Conservation (phyloP, 1,284 basidiomycete genomes). For the Ceratobasidium sp. region DNA sequence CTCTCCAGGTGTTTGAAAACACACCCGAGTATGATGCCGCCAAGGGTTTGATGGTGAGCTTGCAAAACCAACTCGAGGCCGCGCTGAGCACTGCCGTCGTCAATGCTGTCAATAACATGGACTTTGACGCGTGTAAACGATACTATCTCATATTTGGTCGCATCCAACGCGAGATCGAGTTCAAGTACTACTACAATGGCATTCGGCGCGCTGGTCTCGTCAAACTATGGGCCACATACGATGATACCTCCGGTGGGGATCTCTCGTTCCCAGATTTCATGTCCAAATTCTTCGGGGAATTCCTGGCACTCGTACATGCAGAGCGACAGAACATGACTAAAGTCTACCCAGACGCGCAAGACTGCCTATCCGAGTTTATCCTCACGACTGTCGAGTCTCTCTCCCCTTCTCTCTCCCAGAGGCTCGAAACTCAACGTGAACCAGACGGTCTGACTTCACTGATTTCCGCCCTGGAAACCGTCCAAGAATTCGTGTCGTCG, state of each 20-base stretch:
- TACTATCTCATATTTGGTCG: conserved; percentile 87
- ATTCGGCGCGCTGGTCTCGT: conserved; percentile 71
- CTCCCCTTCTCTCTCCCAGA: conserved; percentile 78
- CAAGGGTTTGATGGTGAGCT: conserved; percentile 79
- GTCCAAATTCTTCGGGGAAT: conserved; percentile 71
- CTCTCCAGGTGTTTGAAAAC: conserved; percentile 89
- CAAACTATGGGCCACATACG: conserved; percentile 66
- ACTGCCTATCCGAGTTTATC: conserved; percentile 78
- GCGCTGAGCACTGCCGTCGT: conserved; percentile 84
- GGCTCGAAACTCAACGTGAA: conserved; percentile 70
- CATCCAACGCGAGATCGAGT: conserved; percentile 89
- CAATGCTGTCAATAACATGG: conserved; percentile 76
- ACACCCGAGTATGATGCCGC: conserved; percentile 86
- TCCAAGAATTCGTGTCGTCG: conserved; percentile 78
- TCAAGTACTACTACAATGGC: conserved; percentile 90
- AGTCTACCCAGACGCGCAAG: conserved; percentile 80
- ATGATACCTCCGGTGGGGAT: conserved; percentile 12
- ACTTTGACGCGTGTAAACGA: conserved; percentile 72
- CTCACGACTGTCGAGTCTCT: conserved; percentile 77
- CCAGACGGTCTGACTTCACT: conserved; percentile 74
- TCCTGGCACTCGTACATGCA: conserved; percentile 68
- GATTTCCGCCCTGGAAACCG: conserved; percentile 71
- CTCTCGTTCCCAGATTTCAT: conserved; percentile 69
- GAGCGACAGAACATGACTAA: conserved; percentile 77
- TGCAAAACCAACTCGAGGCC: conserved; percentile 93